Percentiles rank a stretch among this genome's conserved stretches.
Conservation (phyloP, 2,329 filamentous ascomycete genomes). For the Stachybotrys elegans region DNA sequence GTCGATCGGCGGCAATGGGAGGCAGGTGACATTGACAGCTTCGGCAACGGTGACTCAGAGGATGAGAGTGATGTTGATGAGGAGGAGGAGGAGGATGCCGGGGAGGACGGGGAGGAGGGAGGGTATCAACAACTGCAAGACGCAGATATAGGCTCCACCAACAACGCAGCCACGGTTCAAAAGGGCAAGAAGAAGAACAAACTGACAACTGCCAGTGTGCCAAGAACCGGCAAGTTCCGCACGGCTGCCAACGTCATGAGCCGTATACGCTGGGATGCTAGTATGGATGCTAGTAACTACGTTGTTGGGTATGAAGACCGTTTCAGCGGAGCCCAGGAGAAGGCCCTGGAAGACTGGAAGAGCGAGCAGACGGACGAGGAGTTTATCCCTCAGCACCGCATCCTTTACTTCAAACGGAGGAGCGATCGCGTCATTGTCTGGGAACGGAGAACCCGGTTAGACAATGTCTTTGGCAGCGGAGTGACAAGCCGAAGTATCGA, state of each 20-base stretch:
- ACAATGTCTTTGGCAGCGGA: conserved; percentile 54
- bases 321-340: conserved; percentile 50
- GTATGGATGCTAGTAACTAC: conserved; percentile 46
- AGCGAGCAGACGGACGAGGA: conserved; percentile 59
- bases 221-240: conserved; percentile 43
- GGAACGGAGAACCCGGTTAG: conserved; percentile 49
- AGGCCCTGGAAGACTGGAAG: conserved; percentile 51
- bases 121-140: background rate
- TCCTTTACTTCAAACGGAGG: conserved; percentile 54
- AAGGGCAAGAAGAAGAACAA: background rate
- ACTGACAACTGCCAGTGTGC: conserved; percentile 15
- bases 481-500: conserved; percentile 13
- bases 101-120: background rate
- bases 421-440: conserved; percentile 49
- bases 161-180: background rate
- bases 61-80: too few species aligned
- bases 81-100: background rate
- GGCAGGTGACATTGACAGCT: too few species aligned
- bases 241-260: conserved; percentile 54
- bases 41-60: too few species aligned
- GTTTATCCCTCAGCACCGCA: conserved; percentile 61
- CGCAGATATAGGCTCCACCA: background rate
- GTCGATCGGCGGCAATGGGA: too few species aligned
- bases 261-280: conserved; percentile 55
- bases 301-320: conserved; percentile 58